Percentiles rank a stretch among this genome's conserved stretches.
phyloP scores from a whole-genome alignment of 2,329 filamentous ascomycete species.

The Talaromyces sp. region DNA sequence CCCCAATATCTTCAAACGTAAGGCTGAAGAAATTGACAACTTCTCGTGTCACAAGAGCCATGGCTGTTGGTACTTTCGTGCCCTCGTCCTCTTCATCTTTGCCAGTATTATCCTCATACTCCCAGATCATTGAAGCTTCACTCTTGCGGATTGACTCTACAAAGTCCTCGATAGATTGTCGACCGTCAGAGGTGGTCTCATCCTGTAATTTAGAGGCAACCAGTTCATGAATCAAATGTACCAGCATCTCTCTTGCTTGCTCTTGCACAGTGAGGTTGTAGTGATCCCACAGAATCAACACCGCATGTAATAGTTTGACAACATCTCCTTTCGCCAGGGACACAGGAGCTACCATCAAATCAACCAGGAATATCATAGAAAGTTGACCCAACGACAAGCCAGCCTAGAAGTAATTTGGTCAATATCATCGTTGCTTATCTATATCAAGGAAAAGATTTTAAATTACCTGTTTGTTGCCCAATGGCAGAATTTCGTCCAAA shows the following conservation, averaged over 20 bases:
- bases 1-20: slow-evolving; percentile 78
- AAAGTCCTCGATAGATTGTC: slow-evolving; percentile 75
- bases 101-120: slow-evolving; percentile 86
- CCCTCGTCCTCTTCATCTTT: slow-evolving; percentile 65
- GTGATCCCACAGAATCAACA: slow-evolving; percentile 94
- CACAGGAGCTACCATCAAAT: slow-evolving; percentile 89
- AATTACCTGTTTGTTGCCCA: slow-evolving; percentile 74
- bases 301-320: slow-evolving; percentile 80
- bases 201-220: slow-evolving; percentile 77
- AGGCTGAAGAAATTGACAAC: slow-evolving; percentile 81
- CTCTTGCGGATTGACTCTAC: slow-evolving; percentile 82
- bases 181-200: slow-evolving; percentile 61
- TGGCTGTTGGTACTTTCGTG: slow-evolving; percentile 76
- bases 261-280: slow-evolving; percentile 94
- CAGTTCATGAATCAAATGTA: slow-evolving; percentile 93
- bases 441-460: neutral
- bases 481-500: slow-evolving; percentile 68
- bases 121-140: slow-evolving; percentile 81
- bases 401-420: slow-evolving; percentile 39
- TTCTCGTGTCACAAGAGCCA: slow-evolving; percentile 76
- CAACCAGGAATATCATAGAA: slow-evolving; percentile 86
- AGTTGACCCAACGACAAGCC: slow-evolving; percentile 90
- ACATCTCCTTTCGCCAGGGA: slow-evolving; percentile 73
- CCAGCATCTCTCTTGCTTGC: slow-evolving; percentile 93
- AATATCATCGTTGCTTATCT: neutral